These are phyloP conservation scores for Aspergillus calidoustus DNA, from an alignment of 2,329 filamentous ascomycete species.

Conservation along the genomic window DNA sequence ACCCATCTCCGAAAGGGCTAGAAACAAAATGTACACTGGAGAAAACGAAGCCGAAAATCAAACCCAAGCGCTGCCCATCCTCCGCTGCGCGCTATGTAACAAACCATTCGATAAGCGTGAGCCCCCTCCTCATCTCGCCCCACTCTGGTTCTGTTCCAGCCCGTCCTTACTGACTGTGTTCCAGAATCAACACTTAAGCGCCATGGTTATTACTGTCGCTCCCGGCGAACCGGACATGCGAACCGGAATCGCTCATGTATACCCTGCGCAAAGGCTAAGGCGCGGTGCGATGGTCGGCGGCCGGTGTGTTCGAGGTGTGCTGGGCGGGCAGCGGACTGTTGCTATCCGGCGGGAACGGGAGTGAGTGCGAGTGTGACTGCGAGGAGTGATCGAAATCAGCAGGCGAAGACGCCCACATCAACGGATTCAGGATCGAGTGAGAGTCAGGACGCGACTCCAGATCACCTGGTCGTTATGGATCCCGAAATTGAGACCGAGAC, in stretches of 20 bases:
- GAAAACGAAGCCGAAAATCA: not conserved
- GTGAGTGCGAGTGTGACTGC: not conserved
- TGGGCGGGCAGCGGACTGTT: constrained; percentile 41
- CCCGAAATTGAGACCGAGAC: too few relatives aligned
- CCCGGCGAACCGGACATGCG: constrained; percentile 33
- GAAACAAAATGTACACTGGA: not conserved
- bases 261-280: constrained; percentile 43
- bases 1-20: not conserved
- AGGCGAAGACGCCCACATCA: not conserved
- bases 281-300: constrained; percentile 43
- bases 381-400: not conserved
- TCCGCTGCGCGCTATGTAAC: constrained; percentile 7
- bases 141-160: not conserved
- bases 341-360: constrained; percentile 38
- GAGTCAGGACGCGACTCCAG: not conserved
- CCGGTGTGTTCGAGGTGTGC: constrained; percentile 47
- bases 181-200: constrained; percentile 49
- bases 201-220: constrained; percentile 53
- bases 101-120: constrained; percentile 11
- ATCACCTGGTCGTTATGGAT: not conserved
- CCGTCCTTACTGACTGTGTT: not conserved
- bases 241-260: constrained; percentile 42
- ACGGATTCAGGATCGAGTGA: not conserved
- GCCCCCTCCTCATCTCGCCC: not conserved
- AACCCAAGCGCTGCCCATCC: not conserved